Percentiles rank a stretch among this genome's conserved stretches.
These are phyloP conservation scores for Raffaelea deltoideospora DNA, from an alignment of 2,329 filamentous ascomycete species.

Conservation along the genomic window DNA sequence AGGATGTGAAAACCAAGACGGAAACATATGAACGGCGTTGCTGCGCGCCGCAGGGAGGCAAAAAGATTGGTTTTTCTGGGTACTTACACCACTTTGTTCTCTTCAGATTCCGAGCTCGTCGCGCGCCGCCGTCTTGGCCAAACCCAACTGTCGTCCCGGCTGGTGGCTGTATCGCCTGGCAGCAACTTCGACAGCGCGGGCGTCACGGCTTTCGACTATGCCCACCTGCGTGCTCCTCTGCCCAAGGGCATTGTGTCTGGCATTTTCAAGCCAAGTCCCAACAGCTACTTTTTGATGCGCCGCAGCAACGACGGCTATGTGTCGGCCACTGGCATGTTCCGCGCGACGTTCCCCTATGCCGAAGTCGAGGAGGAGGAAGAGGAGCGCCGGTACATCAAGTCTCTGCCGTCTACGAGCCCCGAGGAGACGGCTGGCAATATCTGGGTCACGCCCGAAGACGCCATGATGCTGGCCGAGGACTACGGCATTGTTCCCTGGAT, in stretches of 20 bases:
- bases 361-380: conserved; percentile 55
- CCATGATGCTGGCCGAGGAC: conserved; percentile 69
- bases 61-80: background rate
- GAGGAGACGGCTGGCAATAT: conserved; percentile 95
- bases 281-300: conserved; percentile 94
- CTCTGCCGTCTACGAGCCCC: conserved; percentile 60
- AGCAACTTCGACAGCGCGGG: conserved; percentile 59
- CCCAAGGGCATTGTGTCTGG: conserved; percentile 85
- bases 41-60: too few species aligned
- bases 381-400: conserved; percentile 76
- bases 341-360: conserved; percentile 72
- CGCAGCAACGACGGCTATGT: conserved; percentile 74
- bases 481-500: conserved; percentile 83
- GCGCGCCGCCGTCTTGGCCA: conserved; percentile 78
- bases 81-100: background rate
- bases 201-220: conserved; percentile 84
- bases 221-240: conserved; percentile 80
- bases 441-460: conserved; percentile 78
- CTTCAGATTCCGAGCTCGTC: conserved; percentile 56
- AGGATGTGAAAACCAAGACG: background rate
- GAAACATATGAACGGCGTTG: too few species aligned
- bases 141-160: conserved; percentile 76
- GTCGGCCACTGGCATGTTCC: conserved; percentile 84
- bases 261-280: conserved; percentile 79
- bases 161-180: conserved; percentile 53